Base-by-base conservation (phyloP, 352 stramenopile species). In the Phytopythium oedochilum region DNA sequence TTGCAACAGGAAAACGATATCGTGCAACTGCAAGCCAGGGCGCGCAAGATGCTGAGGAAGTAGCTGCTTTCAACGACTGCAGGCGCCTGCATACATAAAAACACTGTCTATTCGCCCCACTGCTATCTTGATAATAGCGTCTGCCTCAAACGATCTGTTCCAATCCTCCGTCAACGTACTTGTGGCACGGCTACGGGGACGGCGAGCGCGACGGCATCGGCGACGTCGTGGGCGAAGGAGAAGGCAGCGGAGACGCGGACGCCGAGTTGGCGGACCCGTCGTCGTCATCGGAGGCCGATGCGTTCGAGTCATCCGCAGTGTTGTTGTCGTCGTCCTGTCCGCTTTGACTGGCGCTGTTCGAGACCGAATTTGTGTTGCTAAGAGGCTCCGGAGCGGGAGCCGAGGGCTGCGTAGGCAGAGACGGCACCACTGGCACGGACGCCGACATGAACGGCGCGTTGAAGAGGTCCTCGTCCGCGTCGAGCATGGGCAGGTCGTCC, bases 401-500 rank as follows among this genome's bases (percentile, higher is more conserved):
- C 2, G 23, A 25, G 17, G 40, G 20, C 28, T 32, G 29, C 4
- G 12, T 20, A 35, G 25, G 23, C 48, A 36, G 32, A 28, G 54
- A n/a, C 18, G 62, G 20, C 23, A 32, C n/a, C 11, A 53, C 11
- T 40, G 47, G 47, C 22, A 9, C n/a, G 0, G 47, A 29, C 23
- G 63, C 57, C 46, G 73, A 64, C 47, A 76, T 56, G 34, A 55
- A 53, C 48, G 29, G 59, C 68, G 55, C 78, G 73, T 46, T 75
- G 60, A 57, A 71, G 68, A 90, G 66, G 52, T 73, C 80, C 43
- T 86, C 75, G 50, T 90, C 80, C 9, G 75, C 72, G 67, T 88
- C 78, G 20, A 90, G 74, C 64, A 90, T 80, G 25, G 80, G 80
- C 25, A 90, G 60, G 50, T 90, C 80, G 43, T 88, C 80, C 9